Conservation (phyloP, 768 basidiomycete species). For the Leccinum subtestaceum region DNA sequence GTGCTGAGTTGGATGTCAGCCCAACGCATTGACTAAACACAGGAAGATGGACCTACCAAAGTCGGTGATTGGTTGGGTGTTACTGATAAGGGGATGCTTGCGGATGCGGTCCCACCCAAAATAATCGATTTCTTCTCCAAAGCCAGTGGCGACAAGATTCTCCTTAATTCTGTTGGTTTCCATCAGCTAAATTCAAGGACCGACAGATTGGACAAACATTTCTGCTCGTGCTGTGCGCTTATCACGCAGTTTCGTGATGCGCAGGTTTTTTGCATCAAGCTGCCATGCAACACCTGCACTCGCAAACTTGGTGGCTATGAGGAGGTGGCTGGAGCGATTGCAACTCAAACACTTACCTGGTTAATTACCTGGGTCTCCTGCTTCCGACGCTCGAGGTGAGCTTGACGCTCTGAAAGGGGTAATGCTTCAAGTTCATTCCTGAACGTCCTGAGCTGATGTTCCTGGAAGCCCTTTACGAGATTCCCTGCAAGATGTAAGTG, state of each 20-base stretch:
- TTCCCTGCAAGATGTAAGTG: slow-evolving; percentile 18
- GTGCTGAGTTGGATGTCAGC: slow-evolving; percentile 19
- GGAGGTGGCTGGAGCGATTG: background rate
- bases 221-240: slow-evolving; percentile 26
- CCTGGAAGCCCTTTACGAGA: slow-evolving; percentile 22
- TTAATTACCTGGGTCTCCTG: slow-evolving; percentile 6
- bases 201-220: slow-evolving; percentile 18
- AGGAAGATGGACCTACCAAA: slow-evolving; percentile 13
- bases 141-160: slow-evolving; percentile 18
- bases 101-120: slow-evolving; percentile 33
- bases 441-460: slow-evolving; percentile 17
- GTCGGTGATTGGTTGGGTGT: slow-evolving; percentile 22
- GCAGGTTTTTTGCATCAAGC: slow-evolving; percentile 13
- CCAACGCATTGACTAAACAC: background rate
- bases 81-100: slow-evolving; percentile 29
- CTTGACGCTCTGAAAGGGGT: slow-evolving; percentile 14
- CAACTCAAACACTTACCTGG: slow-evolving; percentile 10
- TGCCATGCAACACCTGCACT: slow-evolving; percentile 28
- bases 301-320: slow-evolving; percentile 26
- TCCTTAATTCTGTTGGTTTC: slow-evolving; percentile 17
- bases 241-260: slow-evolving; percentile 19
- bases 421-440: slow-evolving; percentile 12
- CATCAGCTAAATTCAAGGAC: slow-evolving; percentile 5
- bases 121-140: slow-evolving; percentile 27
- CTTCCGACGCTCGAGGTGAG: slow-evolving; percentile 18